Conservation (phyloP, 495 filamentous ascomycete species). For the Durotheca rogersii region DNA sequence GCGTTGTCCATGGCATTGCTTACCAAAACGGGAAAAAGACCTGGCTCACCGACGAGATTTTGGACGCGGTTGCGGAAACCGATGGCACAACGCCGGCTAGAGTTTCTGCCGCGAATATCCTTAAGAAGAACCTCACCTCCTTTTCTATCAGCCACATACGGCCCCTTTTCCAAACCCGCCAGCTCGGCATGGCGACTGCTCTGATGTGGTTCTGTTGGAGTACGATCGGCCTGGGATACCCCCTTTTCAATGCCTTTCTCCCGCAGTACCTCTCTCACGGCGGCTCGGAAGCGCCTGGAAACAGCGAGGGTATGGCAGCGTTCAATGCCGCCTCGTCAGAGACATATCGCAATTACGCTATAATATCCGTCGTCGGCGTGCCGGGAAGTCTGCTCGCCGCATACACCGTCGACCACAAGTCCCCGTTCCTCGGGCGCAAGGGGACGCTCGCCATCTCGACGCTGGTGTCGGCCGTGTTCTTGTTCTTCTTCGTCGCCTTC, state of each 20-base stretch:
- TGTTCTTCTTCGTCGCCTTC: conserved; percentile 58
- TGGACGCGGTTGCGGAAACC: conserved; percentile 54
- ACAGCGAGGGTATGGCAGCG: conserved; percentile 6
- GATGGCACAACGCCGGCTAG: conserved; percentile 25
- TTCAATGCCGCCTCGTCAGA: conserved; percentile 30
- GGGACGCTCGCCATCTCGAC: conserved; percentile 70
- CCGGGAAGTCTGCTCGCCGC: conserved; percentile 74
- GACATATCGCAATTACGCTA: conserved; percentile 72
- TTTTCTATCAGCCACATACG: conserved; percentile 49
- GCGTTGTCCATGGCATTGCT: conserved; percentile 74
- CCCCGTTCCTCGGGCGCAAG: conserved; percentile 67
- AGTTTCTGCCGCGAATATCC: conserved; percentile 39
- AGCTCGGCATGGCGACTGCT: conserved; percentile 50
- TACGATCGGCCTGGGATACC: conserved; percentile 62
- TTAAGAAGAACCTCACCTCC: conserved; percentile 40
- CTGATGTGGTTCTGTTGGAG: conserved; percentile 62
- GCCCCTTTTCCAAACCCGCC: conserved; percentile 48
- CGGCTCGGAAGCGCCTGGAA: conserved; percentile 50
- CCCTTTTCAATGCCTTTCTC: conserved; percentile 82
- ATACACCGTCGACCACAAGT: conserved; percentile 64
- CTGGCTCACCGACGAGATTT: conserved; percentile 58
- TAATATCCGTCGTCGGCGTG: conserved; percentile 70
- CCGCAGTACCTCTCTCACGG: conserved; percentile 77
- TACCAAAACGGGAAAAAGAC: conserved; percentile 65
- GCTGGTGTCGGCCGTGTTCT: conserved; percentile 68